Base-by-base conservation (phyloP, 768 basidiomycete species). In the Steccherinum ochraceum region DNA sequence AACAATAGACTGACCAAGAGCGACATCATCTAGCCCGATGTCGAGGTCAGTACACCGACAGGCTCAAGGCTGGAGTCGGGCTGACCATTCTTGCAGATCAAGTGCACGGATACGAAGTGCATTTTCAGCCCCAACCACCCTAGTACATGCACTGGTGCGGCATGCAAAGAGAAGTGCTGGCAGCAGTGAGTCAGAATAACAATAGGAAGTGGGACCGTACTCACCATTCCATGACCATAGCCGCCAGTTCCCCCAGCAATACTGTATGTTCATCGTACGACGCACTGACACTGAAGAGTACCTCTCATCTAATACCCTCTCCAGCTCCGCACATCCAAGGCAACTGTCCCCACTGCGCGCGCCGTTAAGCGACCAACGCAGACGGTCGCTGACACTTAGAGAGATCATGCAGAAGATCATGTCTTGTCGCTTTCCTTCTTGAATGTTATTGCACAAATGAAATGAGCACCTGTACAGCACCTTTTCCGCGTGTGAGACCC, bases 281-380 rank as follows among this genome's bases (percentile, higher is more conserved):
- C n/a, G n/a, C n/a, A n/a, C n/a, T n/a, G n/a, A n/a, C n/a, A n/a
- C n/a, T n/a, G n/a, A n/a, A n/a, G n/a, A n/a, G n/a, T n/a, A n/a
- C n/a, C n/a, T n/a, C n/a, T n/a, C n/a, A n/a, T n/a, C n/a, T n/a
- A n/a, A n/a, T n/a, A n/a, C n/a, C n/a, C n/a, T n/a, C n/a, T 49
- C n/a, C 54, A 78, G 76, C 80, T 23, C 84, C 82, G 4, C 77
- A 83, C 56, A 73, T 84, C 63, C 75, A 83, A 57, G 78, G 69
- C 52, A 64, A 67, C 45, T 87, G 85, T 61, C 80, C 82, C 11
- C 57, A 63, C n/a, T 84, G 83, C 58, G 48, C 48, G 30, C 16
- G 30, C 30, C 16, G 30, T 35, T 35, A n/a, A n/a, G n/a, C n/a
- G n/a, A n/a, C n/a, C n/a, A n/a, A n/a, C n/a, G n/a, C n/a, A n/a